Evolutionary conservation across 2,329 filamentous ascomycete genomes (phyloP), one percentile per base, ranked within the genome.

Genomic region (Didymella pomorum): DNA sequence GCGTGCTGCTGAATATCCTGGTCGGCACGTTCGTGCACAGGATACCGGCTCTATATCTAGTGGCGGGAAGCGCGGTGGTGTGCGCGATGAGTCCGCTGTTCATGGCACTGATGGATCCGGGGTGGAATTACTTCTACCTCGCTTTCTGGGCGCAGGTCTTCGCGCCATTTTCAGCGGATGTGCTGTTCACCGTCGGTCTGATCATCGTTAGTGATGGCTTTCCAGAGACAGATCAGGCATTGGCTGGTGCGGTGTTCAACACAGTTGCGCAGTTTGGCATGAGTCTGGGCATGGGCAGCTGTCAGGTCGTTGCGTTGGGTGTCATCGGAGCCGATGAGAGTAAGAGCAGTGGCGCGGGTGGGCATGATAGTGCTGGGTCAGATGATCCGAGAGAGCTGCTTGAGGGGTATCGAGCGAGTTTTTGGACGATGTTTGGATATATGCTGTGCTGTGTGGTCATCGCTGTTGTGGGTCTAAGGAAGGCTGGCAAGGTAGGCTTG

Each of bases 221-320:
- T 60, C 82, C 84, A 0, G 76, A 80, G n/a, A 74, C 84, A 9
- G 86, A 80, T 1, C 86, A 88, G 56, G 83, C 83, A 0, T 74
- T 89, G 0, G 86, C 85, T 0, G 87, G 86, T 0, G 85, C 84
- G 0, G 85, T 89, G 0, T 88, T 88, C 70, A 87, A 86, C 60
- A 86, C 85, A 0, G 77, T 83, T 0, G 75, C 80, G 0, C 85
- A 88, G 61, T 82, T 88, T 53, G 86, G 86, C 0, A 72, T 84
- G 44, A 81, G 62, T 20, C 35, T 73, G 21, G 68, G 66, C 14
- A 63, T 71, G 52, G 66, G 67, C 0, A 57, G 59, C 20, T 69
- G 66, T 48, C 71, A 72, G 52, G 68, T 73, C n/a, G 64, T 72
- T 23, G 63, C 70, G n/a, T 35, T 71, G 26, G 62, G 67, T 0